Conservation (phyloP, 2,329 filamentous ascomycete genomes). For the Exophiala viscosa region DNA sequence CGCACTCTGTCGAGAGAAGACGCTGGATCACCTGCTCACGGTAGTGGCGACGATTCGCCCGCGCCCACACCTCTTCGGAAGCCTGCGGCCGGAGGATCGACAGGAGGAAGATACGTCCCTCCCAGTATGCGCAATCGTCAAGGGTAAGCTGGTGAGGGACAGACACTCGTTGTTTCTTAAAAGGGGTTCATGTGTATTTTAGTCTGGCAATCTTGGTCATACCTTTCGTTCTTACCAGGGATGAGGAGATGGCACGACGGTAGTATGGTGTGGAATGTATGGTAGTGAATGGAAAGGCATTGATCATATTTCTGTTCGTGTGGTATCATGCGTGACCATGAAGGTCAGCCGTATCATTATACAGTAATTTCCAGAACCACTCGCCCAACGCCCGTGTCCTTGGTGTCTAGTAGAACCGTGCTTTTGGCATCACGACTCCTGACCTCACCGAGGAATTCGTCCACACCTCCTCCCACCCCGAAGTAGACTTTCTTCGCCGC, state of each 20-base stretch:
- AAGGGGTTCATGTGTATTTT: conserved; percentile 18
- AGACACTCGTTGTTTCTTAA: conserved; percentile 4
- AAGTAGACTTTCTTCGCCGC: conserved; percentile 65
- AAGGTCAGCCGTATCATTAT: neutral
- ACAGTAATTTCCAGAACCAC: conserved; percentile 39
- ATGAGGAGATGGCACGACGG: conserved; percentile 3
- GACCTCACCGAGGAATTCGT: conserved; percentile 49
- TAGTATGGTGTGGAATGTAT: neutral
- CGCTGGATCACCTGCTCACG: conserved; percentile 18
- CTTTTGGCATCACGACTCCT: conserved; percentile 19
- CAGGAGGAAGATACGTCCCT: conserved; percentile 24
- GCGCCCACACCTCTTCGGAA: conserved; percentile 9
- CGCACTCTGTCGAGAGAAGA: conserved; percentile 24
- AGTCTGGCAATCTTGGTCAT: conserved; percentile 1
- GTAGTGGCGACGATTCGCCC: conserved; percentile 13
- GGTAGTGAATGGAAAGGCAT: neutral
- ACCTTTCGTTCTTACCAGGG: neutral
- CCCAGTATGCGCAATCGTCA: conserved; percentile 26
- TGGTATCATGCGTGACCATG: neutral
- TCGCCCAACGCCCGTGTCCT: conserved; percentile 43
- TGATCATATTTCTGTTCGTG: neutral
- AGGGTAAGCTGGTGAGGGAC: neutral
- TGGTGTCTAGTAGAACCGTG: conserved; percentile 34
- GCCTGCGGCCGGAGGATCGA: conserved; percentile 11
- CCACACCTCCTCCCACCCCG: conserved; percentile 62